Conservation (phyloP, 768 basidiomycete species). For the Boletus rufocinnamomeus region DNA sequence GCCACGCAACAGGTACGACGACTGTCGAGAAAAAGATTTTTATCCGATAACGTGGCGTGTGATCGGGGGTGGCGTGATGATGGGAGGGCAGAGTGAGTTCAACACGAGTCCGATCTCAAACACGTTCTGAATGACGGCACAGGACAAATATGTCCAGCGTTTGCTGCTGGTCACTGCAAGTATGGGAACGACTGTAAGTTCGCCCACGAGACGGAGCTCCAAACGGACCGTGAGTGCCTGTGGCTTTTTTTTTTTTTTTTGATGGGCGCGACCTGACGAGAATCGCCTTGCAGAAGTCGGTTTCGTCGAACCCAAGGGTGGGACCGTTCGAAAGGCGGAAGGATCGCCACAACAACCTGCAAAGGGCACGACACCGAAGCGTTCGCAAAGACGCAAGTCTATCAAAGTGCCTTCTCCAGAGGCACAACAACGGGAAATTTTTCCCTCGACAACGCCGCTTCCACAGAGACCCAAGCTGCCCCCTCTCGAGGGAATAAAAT, state of each 20-base stretch:
- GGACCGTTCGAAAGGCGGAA: background rate
- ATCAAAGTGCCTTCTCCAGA: constrained; percentile 7
- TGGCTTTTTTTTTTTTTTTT: background rate
- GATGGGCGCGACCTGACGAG: background rate
- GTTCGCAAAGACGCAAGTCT: constrained; percentile 10
- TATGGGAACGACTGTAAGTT: constrained; percentile 32
- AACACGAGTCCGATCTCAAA: background rate
- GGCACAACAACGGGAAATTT: background rate
- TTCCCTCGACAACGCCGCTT: constrained; percentile 2
- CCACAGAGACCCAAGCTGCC: background rate
- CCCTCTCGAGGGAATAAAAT: background rate
- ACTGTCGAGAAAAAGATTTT: constrained; percentile 47
- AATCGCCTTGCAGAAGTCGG: constrained; percentile 12
- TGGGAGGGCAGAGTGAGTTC: constrained; percentile 45
- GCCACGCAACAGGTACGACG: constrained; percentile 35
- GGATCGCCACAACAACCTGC: background rate
- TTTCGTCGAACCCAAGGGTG: constrained; percentile 16
- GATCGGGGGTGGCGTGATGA: constrained; percentile 75
- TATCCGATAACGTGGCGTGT: constrained; percentile 76
- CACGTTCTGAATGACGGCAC: background rate
- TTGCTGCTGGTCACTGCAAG: constrained; percentile 26
- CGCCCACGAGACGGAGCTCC: constrained; percentile 31
- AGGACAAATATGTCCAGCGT: constrained; percentile 33
- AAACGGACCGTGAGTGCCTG: constrained; percentile 24
- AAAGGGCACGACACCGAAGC: constrained; percentile 10